phyloP scores from a whole-genome alignment of 1,284 basidiomycete genomes.

The Trichosporon coremiiforme region DNA sequence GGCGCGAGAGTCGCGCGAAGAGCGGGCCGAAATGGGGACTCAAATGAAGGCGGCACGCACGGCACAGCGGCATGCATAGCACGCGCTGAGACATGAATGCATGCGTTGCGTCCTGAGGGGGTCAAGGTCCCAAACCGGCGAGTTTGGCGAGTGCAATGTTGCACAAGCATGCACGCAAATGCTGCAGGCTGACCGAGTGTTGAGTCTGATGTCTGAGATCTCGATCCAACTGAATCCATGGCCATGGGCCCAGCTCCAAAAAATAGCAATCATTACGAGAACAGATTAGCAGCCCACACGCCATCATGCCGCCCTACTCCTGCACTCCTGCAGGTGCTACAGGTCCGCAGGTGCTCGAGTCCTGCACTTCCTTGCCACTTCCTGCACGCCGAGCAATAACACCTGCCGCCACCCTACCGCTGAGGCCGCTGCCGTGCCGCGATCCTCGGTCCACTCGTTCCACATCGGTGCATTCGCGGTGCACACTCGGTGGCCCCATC shows the following conservation, averaged over 20 bases:
- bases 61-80: not conserved
- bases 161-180: too few relatives aligned
- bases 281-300: not conserved
- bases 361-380: not conserved
- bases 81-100: not conserved
- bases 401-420: too few relatives aligned
- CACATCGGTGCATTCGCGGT: too few relatives aligned
- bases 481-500: too few relatives aligned
- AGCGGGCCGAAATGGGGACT: not conserved
- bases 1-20: not conserved
- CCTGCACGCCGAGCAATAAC: too few relatives aligned
- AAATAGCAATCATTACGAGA: constrained; percentile 14
- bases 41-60: not conserved
- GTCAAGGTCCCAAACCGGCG: not conserved
- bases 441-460: too few relatives aligned
- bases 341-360: too few relatives aligned
- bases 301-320: not conserved
- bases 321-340: not conserved
- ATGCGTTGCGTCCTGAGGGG: not conserved
- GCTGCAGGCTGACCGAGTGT: not conserved
- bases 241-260: not conserved
- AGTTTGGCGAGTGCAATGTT: not conserved
- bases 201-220: not conserved
- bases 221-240: not conserved
- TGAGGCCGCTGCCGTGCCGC: too few relatives aligned